Conservation (phyloP, 352 stramenopile genomes). For the Globisporangium okanoganense region DNA sequence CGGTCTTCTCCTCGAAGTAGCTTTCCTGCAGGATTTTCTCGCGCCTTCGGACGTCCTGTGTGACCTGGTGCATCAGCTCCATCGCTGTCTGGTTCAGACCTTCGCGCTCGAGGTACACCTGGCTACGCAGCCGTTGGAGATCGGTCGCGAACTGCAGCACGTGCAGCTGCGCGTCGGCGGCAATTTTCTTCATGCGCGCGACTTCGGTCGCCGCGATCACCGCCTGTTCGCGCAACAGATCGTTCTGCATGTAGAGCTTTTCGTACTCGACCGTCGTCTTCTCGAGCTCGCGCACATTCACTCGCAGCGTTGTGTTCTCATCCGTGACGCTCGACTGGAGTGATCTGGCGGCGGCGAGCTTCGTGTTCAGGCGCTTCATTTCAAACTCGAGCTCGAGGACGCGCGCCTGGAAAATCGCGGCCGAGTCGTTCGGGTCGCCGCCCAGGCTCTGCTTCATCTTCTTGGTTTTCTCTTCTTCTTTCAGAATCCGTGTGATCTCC, state of each 20-base stretch:
- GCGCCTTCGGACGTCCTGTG: conserved; percentile 38
- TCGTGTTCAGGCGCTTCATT: conserved; percentile 57
- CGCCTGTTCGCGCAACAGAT: conserved; percentile 54
- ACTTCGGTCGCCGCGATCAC: conserved; percentile 40
- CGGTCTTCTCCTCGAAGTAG: conserved; percentile 68
- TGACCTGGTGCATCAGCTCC: conserved; percentile 36
- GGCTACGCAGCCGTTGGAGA: conserved; percentile 32
- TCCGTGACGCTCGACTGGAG: conserved; percentile 62
- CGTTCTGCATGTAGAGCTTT: conserved; percentile 51
- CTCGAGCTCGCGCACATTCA: conserved; percentile 48
- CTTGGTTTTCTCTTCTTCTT: conserved; percentile 40
- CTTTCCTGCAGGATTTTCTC: conserved; percentile 62
- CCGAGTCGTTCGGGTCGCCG: conserved; percentile 20
- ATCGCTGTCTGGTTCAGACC: conserved; percentile 31
- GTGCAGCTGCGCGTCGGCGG: conserved; percentile 23
- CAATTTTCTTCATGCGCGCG: conserved; percentile 35
- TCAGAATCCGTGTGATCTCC: conserved; percentile 51
- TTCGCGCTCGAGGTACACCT: conserved; percentile 34
- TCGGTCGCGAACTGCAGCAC: conserved; percentile 33
- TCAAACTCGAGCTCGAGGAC: conserved; percentile 72
- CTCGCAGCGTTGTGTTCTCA: conserved; percentile 57
- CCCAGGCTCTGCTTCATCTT: conserved; percentile 22
- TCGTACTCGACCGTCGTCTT: conserved; percentile 46
- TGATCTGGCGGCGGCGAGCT: conserved; percentile 46
- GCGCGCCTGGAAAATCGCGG: conserved; percentile 46